A percentile compares a stretch with the other conserved stretches of the same genome.
These are phyloP conservation scores for Arthrobotrys iridis DNA, from an alignment of 2,329 filamentous ascomycete species.

Conservation along the genomic window DNA sequence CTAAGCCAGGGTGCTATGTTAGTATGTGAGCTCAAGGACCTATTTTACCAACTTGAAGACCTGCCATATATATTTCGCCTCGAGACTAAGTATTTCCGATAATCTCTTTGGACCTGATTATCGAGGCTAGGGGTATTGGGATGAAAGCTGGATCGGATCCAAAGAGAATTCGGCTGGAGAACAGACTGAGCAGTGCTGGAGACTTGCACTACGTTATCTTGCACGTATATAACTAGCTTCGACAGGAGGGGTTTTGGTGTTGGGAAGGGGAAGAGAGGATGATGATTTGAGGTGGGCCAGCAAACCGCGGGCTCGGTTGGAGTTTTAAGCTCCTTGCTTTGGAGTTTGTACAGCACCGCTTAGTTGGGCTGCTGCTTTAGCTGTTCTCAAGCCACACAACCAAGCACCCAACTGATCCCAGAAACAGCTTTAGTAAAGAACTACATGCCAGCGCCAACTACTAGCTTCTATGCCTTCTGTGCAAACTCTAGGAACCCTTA, in stretches of 20 bases:
- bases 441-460: no score
- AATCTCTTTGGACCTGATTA: background rate
- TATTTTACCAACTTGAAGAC: background rate
- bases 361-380: no score
- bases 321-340: constrained; percentile 9
- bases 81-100: background rate
- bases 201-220: background rate
- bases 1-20: background rate
- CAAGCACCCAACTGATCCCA: no score
- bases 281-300: constrained; percentile 9
- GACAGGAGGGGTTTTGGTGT: constrained; percentile 47
- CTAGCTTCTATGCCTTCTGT: no score
- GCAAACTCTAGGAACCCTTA: no score
- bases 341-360: no score
- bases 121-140: background rate
- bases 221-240: constrained; percentile 13
- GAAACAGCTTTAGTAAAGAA: no score
- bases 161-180: background rate
- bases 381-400: no score
- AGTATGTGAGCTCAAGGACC: background rate
- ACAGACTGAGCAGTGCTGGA: background rate
- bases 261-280: constrained; percentile 21
- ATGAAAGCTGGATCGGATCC: background rate
- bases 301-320: background rate
- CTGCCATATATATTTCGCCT: background rate